These are phyloP conservation scores for Tritrichomonas foetus DNA, from an alignment of 208 protist genomes.

Conservation along the genomic window DNA sequence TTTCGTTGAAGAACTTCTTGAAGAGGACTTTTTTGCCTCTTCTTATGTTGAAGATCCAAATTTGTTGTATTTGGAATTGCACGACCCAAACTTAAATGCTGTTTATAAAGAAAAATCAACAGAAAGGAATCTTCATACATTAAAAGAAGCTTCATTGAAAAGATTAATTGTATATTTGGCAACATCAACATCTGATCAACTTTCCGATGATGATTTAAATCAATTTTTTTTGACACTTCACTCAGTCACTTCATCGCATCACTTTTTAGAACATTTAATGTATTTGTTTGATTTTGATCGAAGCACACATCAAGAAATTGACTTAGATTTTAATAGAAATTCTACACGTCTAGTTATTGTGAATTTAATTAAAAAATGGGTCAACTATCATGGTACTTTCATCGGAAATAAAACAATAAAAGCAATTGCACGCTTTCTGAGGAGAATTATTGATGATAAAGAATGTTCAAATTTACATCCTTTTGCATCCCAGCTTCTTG, in stretches of 20 bases:
- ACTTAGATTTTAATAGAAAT: background rate
- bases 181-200: background rate
- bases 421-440: background rate
- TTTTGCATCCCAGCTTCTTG: background rate
- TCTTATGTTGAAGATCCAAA: background rate
- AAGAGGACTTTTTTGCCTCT: constrained; percentile 28
- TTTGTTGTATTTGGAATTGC: background rate
- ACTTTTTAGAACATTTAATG: background rate
- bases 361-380: background rate
- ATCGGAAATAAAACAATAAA: constrained; percentile 25
- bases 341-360: background rate
- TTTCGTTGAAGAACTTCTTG: background rate
- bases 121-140: no score
- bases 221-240: background rate
- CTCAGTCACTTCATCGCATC: background rate
- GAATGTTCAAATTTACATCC: background rate
- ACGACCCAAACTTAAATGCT: background rate
- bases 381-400: background rate
- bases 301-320: background rate
- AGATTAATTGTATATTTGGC: background rate
- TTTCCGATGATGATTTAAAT: background rate
- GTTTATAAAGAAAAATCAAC: background rate
- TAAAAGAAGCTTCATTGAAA: background rate
- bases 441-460: background rate
- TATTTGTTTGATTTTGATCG: background rate